Evolutionary conservation across 495 filamentous ascomycete genomes (phyloP).

Genomic region (Rostrohypoxylon terebratum): DNA sequence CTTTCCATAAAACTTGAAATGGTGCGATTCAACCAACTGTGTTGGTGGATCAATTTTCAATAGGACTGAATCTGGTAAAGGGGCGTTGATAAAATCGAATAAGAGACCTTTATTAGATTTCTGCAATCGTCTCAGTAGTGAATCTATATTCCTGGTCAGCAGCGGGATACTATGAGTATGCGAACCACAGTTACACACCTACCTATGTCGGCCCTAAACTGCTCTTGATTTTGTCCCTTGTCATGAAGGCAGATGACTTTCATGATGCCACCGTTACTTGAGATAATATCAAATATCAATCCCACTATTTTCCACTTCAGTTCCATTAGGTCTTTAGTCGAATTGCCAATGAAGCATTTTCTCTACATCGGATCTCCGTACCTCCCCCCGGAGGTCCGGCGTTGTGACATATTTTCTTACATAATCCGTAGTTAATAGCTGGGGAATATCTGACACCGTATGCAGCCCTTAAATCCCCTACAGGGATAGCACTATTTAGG

Average conservation of each 20-base stretch:
- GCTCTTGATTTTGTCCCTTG: conserved; percentile 67
- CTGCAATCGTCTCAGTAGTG: conserved; percentile 50
- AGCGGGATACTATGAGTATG: neutral
- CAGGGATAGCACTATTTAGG: too few relatives aligned
- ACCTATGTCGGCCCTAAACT: conserved; percentile 72
- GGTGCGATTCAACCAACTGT: neutral
- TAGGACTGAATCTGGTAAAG: conserved; percentile 56
- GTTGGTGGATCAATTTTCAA: conserved; percentile 49
- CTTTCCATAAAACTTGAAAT: conserved; percentile 59
- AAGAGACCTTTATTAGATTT: conserved; percentile 36
- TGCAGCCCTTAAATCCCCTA: too few relatives aligned
- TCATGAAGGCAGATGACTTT: conserved; percentile 74
- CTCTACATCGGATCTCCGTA: conserved; percentile 24
- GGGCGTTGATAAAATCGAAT: conserved; percentile 70
- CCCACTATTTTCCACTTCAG: too few relatives aligned
- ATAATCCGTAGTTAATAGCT: too few relatives aligned
- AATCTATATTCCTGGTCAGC: conserved; percentile 34
- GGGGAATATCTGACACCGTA: too few relatives aligned
- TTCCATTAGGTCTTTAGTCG: too few relatives aligned
- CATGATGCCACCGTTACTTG: conserved; percentile 52
- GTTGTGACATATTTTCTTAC: too few relatives aligned
- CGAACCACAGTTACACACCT: conserved; percentile 52
- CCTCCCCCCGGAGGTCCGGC: conserved; percentile 29
- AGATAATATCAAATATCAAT: too few relatives aligned
- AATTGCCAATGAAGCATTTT: neutral